Conservation (phyloP, 768 basidiomycete genomes). For the Coprinopsis sp. region DNA sequence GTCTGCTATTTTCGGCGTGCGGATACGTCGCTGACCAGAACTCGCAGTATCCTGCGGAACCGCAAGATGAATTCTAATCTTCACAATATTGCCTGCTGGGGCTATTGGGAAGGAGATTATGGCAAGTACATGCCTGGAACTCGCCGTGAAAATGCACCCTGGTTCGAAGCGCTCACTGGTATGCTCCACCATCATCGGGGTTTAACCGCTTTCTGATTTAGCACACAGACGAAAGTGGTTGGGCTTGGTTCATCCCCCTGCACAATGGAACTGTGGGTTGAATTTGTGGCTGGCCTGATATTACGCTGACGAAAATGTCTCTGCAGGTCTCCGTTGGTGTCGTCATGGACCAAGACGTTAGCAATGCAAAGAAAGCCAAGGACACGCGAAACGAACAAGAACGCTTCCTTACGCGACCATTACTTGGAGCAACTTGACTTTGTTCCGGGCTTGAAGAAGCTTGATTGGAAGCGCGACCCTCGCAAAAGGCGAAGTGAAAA, state of each 20-base stretch:
- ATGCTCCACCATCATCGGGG: neutral
- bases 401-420: slow-evolving; percentile 18
- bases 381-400: slow-evolving; percentile 8
- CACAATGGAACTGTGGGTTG: slow-evolving; percentile 31
- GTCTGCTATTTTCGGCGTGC: neutral
- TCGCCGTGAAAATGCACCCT: slow-evolving; percentile 28
- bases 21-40: neutral
- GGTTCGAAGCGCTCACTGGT: slow-evolving; percentile 32
- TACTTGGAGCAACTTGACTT: slow-evolving; percentile 27
- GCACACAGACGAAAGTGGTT: slow-evolving; percentile 43
- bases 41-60: slow-evolving; percentile 26
- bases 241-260: slow-evolving; percentile 58
- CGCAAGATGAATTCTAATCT: slow-evolving; percentile 28
- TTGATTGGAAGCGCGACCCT: slow-evolving; percentile 24
- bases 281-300: no score
- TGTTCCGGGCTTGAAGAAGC: slow-evolving; percentile 19
- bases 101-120: slow-evolving; percentile 28
- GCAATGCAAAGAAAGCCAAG: slow-evolving; percentile 24
- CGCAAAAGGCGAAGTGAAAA: slow-evolving; percentile 20
- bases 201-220: neutral
- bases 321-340: slow-evolving; percentile 44
- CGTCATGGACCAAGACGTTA: slow-evolving; percentile 39
- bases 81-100: slow-evolving; percentile 32
- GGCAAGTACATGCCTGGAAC: slow-evolving; percentile 26
- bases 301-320: neutral